These are phyloP conservation scores for Corynespora cassiicola DNA, from an alignment of 2,329 filamentous ascomycete genomes.

Conservation along the genomic window DNA sequence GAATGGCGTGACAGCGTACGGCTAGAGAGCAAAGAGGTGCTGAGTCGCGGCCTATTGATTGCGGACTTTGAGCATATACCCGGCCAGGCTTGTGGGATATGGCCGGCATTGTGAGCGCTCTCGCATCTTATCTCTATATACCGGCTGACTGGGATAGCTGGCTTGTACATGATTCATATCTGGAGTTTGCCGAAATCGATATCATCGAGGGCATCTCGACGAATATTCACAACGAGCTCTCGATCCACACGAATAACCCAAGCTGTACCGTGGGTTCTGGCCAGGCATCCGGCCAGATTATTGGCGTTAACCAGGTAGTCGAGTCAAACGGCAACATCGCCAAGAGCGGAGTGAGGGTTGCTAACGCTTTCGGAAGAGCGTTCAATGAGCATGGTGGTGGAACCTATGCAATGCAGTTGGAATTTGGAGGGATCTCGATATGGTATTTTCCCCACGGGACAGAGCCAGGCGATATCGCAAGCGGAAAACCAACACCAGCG, in stretches of 20 bases:
- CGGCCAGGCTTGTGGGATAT: constrained; percentile 32
- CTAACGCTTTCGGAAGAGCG: constrained; percentile 21
- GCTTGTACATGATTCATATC: constrained; percentile 49
- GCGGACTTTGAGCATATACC: constrained; percentile 38
- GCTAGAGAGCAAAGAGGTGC: constrained; percentile 25
- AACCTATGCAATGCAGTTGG: constrained; percentile 58
- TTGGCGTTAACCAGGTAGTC: no score
- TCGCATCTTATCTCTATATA: constrained; percentile 10
- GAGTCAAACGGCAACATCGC: no score
- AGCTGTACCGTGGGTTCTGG: constrained; percentile 42
- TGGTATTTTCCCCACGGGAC: constrained; percentile 58
- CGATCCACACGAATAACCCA: constrained; percentile 22
- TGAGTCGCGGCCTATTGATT: constrained; percentile 32
- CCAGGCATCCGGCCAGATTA: constrained; percentile 65
- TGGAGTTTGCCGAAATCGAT: constrained; percentile 52
- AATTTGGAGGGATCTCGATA: constrained; percentile 53
- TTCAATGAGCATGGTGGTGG: constrained; percentile 53
- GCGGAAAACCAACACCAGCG: constrained; percentile 51
- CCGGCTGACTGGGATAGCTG: constrained; percentile 13
- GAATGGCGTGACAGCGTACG: constrained; percentile 30
- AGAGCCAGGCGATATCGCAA: constrained; percentile 54
- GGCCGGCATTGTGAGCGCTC: constrained; percentile 36
- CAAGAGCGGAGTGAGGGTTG: no score
- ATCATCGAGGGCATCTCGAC: constrained; percentile 50
- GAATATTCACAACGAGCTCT: constrained; percentile 24